Conservation (phyloP, 1,284 basidiomycete genomes). For the Athelia sp. region DNA sequence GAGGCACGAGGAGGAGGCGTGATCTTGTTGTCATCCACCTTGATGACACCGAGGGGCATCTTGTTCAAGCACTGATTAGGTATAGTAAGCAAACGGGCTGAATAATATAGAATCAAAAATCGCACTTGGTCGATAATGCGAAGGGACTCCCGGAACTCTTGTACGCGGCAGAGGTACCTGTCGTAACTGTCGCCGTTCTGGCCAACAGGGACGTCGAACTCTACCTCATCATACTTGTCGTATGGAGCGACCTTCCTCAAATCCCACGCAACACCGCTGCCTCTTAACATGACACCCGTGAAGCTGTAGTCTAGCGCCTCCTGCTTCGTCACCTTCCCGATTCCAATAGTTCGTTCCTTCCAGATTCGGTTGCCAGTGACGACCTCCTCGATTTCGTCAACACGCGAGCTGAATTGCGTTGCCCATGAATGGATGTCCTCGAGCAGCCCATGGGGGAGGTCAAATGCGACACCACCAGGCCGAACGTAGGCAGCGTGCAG, state of each 20-base stretch:
- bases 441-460: constrained; percentile 92
- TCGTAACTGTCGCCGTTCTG: constrained; percentile 98
- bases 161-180: constrained; percentile 93
- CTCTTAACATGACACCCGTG: constrained; percentile 95
- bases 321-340: constrained; percentile 90
- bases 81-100: background rate
- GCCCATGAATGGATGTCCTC: constrained; percentile 99
- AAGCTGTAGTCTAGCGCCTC: constrained; percentile 93
- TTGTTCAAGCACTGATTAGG: constrained; percentile 83
- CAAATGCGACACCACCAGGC: constrained; percentile 97
- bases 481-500: constrained; percentile 98
- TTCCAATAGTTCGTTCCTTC: constrained; percentile 91
- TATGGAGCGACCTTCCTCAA: constrained; percentile 90
- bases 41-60: constrained; percentile 91
- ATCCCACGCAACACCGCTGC: constrained; percentile 95
- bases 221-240: constrained; percentile 95
- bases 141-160: constrained; percentile 96
- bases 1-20: constrained; percentile 94
- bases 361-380: constrained; percentile 98
- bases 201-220: constrained; percentile 95
- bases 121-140: constrained; percentile 80
- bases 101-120: background rate
- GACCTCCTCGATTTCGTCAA: constrained; percentile 98
- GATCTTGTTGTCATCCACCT: constrained; percentile 97
- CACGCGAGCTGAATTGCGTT: constrained; percentile 86